Evolutionary conservation across 306 rosid species (phyloP).

Genomic region (Malus orientalis): DNA sequence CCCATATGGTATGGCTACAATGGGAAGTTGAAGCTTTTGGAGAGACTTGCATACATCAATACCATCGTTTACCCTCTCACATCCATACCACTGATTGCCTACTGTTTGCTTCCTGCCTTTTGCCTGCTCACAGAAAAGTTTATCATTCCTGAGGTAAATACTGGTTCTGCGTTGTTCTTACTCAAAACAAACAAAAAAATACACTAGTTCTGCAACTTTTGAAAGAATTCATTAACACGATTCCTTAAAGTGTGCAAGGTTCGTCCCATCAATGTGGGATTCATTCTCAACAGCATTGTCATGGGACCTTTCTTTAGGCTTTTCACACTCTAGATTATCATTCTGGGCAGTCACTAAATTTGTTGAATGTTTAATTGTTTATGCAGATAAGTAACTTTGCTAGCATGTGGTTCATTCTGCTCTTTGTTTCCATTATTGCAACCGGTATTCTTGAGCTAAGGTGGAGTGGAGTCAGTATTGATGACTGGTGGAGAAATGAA

Average conservation of each 20-base stretch:
- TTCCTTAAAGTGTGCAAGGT: background rate
- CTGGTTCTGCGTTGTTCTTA: slow-evolving; percentile 1
- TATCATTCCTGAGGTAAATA: slow-evolving; percentile 87
- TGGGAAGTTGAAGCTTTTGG: slow-evolving; percentile 66
- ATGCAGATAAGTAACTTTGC: slow-evolving; percentile 97
- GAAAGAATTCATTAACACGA: background rate
- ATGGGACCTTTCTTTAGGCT: background rate
- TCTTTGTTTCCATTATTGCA: slow-evolving; percentile 76
- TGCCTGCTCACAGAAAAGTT: slow-evolving; percentile 93
- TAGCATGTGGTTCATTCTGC: slow-evolving; percentile 97
- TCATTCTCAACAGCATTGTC: background rate
- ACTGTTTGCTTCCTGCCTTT: slow-evolving; percentile 90
- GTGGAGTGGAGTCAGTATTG: slow-evolving; percentile 98
- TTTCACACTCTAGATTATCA: background rate
- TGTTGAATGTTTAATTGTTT: background rate
- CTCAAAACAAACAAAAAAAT: background rate
- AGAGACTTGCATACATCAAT: slow-evolving; percentile 89
- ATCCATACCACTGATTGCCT: slow-evolving; percentile 79
- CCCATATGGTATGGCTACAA: slow-evolving; percentile 99
- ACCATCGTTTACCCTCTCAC: slow-evolving; percentile 94
- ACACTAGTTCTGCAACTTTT: background rate
- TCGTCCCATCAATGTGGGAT: too few species aligned
- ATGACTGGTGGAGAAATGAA: slow-evolving; percentile 99
- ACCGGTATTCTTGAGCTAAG: slow-evolving; percentile 97
- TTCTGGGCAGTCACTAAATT: slow-evolving; percentile 5